Evolutionary conservation across 306 rosid genomes (phyloP).

Genomic region (Spatholobus suberectus): DNA sequence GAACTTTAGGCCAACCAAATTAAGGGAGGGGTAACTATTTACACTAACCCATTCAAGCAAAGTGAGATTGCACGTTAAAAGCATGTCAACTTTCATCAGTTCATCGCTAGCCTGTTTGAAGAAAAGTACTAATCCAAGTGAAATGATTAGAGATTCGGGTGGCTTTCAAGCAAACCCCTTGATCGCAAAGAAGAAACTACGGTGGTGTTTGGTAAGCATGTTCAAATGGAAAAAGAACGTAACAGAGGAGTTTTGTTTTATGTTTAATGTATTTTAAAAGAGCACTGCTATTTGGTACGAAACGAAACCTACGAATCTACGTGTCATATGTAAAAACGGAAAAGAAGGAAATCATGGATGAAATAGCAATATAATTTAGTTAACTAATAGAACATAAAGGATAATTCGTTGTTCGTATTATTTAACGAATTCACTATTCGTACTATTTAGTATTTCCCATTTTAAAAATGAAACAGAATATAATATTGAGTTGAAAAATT

Average conservation of each 20-base stretch:
- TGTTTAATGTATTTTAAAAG: not conserved
- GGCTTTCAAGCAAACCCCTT: conserved; percentile 49
- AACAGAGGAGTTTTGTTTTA: not conserved
- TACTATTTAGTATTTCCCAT: no score
- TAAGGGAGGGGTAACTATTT: conserved; percentile 39
- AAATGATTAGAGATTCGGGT: conserved; percentile 46
- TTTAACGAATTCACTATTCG: no score
- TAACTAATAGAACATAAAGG: no score
- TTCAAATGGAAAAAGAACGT: not conserved
- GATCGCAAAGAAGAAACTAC: not conserved
- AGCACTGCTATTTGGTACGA: no score
- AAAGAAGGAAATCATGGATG: no score
- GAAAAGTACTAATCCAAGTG: conserved; percentile 35
- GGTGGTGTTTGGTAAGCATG: not conserved
- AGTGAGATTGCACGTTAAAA: conserved; percentile 62
- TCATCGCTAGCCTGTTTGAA: conserved; percentile 25
- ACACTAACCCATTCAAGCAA: conserved; percentile 48
- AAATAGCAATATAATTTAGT: no score
- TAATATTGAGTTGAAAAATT: not conserved
- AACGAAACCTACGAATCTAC: no score
- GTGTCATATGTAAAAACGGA: no score
- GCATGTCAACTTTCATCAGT: conserved; percentile 52
- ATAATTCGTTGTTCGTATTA: no score
- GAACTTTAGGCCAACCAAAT: conserved; percentile 48
- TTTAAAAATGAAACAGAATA: not conserved